Conservation (phyloP, 1,139 yeast genomes). For the Arxiozyma slooffiae region DNA sequence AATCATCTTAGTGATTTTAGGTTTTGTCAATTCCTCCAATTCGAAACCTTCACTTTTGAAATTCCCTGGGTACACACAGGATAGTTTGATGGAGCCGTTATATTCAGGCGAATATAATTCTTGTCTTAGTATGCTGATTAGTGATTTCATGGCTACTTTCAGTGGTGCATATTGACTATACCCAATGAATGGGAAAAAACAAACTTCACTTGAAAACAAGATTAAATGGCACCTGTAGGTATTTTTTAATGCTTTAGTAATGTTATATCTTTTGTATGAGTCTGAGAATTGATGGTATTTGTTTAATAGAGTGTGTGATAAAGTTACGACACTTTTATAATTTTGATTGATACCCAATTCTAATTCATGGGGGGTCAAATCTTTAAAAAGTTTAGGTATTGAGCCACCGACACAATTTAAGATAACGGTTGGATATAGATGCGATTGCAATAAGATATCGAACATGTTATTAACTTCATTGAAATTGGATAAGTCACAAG, state of each 20-base stretch:
- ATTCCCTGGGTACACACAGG: constrained; percentile 76
- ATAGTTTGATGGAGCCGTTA: constrained; percentile 47
- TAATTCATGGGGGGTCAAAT: constrained; percentile 50
- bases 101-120: constrained; percentile 38
- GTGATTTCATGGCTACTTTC: constrained; percentile 70
- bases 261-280: background rate
- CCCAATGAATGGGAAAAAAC: constrained; percentile 83
- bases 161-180: constrained; percentile 84
- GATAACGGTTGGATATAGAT: constrained; percentile 52
- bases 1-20: constrained; percentile 66
- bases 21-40: constrained; percentile 77
- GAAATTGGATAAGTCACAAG: constrained; percentile 61
- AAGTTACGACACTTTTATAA: constrained; percentile 62
- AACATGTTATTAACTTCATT: constrained; percentile 40
- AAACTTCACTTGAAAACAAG: constrained; percentile 70
- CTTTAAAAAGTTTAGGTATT: constrained; percentile 66
- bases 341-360: constrained; percentile 55
- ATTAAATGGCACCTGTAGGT: constrained; percentile 42
- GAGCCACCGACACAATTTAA: constrained; percentile 87
- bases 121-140: constrained; percentile 71
- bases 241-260: background rate
- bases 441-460: constrained; percentile 20
- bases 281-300: background rate
- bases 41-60: constrained; percentile 80
- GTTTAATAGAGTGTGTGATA: constrained; percentile 47